Evolutionary conservation across 2,329 filamentous ascomycete genomes (phyloP).

Genomic region (Fusarium beomiforme): DNA sequence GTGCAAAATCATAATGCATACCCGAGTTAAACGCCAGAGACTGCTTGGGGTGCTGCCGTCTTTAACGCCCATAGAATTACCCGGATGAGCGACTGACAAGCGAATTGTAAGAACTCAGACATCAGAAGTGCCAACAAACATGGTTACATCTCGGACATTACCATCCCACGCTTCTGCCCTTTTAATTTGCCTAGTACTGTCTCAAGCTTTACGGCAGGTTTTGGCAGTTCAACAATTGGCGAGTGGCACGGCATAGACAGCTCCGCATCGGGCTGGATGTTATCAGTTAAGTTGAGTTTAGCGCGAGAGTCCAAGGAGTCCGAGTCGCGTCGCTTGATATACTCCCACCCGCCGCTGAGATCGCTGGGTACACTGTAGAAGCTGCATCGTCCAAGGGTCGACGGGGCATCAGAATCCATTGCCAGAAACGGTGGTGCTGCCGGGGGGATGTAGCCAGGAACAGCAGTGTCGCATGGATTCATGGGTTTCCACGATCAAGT

Average conservation of each 20-base stretch:
- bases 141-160: neutral
- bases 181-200: neutral
- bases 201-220: neutral
- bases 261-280: neutral
- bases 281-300: neutral
- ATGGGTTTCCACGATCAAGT: conserved; percentile 46
- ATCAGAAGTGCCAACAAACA: neutral
- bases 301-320: neutral
- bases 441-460: neutral
- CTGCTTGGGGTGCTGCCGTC: neutral
- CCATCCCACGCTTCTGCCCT: conserved; percentile 2
- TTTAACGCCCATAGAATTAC: conserved; percentile 3
- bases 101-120: neutral
- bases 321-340: conserved; percentile 20
- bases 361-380: conserved; percentile 21
- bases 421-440: conserved; percentile 12
- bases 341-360: conserved; percentile 29
- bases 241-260: neutral
- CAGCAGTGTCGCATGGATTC: conserved; percentile 37
- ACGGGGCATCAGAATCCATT: neutral
- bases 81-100: neutral
- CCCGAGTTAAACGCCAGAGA: conserved; percentile 18
- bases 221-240: neutral
- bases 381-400: neutral
- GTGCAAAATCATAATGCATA: conserved; percentile 1